Base-by-base conservation (phyloP, 495 filamentous ascomycete genomes). In the Penicillium coffeae region DNA sequence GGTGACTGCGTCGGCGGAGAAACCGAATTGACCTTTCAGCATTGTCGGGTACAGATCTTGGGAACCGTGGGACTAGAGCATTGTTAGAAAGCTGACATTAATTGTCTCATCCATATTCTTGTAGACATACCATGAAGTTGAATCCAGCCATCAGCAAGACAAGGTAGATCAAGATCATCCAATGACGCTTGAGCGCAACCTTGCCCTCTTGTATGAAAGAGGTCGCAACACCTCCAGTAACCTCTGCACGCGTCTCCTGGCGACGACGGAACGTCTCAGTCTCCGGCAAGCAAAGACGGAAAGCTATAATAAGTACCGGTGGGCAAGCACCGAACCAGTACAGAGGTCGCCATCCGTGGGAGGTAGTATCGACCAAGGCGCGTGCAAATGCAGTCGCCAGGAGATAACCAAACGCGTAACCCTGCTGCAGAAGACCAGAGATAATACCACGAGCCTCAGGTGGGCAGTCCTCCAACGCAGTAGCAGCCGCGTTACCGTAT, bases 31-130 rank as follows among this genome's bases (percentile, higher is more conserved):
- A 57, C 83, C 85, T 42, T 79, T 60, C 10, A 96, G 65, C 81
- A 96, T 83, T 10, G 88, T 91, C 0, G 90, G 90, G 62, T 95
- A 96, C 15, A 95, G 70, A 67, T 96, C 90, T 65, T 96, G 90
- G 3, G 87, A 90, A 50, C 90, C 90, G 60, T 96, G 90, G 18
- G 87, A 90, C 59, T 63, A 21, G 21, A 33, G 9, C 14, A 6
- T 10, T 34, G 39, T 45, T 42, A 48, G 46, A 14, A 18, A 2
- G 16, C 9, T 14, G n/a, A n/a, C n/a, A 18, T 37, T 18, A 15
- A 25, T 34, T 8, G 36, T 0, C 13, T 38, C 8, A n/a, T n/a
- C n/a, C n/a, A n/a, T n/a, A n/a, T 9, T 5, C 14, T 22, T 50
- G 35, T 14, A 14, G 15, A 43, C 63, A 35, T 64, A 80, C 77